Evolutionary conservation across 1,284 basidiomycete species (phyloP).

Genomic region (Fomes fomentarius): DNA sequence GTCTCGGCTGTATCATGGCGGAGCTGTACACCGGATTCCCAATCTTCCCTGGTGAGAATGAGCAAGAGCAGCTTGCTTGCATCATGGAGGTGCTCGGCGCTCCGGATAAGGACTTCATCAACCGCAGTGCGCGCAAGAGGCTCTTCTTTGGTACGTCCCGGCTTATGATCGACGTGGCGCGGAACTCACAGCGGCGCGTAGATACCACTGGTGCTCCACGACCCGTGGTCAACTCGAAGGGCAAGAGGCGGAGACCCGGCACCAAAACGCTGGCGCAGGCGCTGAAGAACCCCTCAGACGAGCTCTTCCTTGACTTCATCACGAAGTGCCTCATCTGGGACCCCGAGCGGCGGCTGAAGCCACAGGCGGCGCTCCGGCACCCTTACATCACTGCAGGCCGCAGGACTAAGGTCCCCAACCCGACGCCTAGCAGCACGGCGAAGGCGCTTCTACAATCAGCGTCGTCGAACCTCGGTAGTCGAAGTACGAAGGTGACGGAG

Average conservation of each 20-base stretch:
- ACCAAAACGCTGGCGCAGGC: conserved; percentile 90
- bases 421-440: conserved; percentile 46
- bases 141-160: conserved; percentile 87
- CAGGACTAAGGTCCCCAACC: conserved; percentile 47
- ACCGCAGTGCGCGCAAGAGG: conserved; percentile 91
- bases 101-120: conserved; percentile 94
- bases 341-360: conserved; percentile 94
- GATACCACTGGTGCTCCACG: conserved; percentile 93
- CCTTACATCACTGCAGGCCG: conserved; percentile 80
- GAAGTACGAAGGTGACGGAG: conserved; percentile 60
- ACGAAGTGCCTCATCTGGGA: conserved; percentile 98
- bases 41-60: conserved; percentile 99
- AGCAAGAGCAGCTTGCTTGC: conserved; percentile 97
- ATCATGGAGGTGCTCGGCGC: conserved; percentile 99
- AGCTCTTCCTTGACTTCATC: conserved; percentile 91
- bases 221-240: conserved; percentile 96
- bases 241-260: conserved; percentile 87
- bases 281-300: conserved; percentile 81
- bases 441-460: conserved; percentile 57
- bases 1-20: conserved; percentile 95
- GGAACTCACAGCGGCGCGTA: conserved; percentile 35
- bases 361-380: conserved; percentile 91
- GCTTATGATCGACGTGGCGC: background rate
- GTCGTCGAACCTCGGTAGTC: conserved; percentile 31
- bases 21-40: conserved; percentile 99